Evolutionary conservation across 1,284 basidiomycete genomes (phyloP).

Genomic region (Ceratorhiza oryzae-sativae): DNA sequence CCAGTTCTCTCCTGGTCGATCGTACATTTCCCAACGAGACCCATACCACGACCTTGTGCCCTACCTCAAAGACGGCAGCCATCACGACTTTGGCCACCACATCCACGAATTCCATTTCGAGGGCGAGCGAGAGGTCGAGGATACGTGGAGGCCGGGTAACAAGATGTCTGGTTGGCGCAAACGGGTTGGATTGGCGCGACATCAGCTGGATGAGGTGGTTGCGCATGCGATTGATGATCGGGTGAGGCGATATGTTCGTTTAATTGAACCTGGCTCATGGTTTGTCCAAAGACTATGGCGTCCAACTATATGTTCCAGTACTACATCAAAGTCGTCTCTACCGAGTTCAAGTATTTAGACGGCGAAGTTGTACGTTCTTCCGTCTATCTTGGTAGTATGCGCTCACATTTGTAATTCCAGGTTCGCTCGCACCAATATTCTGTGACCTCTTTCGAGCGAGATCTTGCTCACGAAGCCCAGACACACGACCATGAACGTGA

Average conservation of each 20-base stretch:
- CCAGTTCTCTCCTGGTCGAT: conserved; percentile 86
- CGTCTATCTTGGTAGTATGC: background rate
- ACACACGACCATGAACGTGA: conserved; percentile 56
- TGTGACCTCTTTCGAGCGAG: conserved; percentile 94
- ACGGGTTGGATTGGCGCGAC: conserved; percentile 73
- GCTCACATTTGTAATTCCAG: conserved; percentile 49
- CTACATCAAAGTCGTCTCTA: conserved; percentile 97
- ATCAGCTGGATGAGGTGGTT: conserved; percentile 80
- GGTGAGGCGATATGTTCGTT: background rate
- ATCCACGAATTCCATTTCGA: conserved; percentile 86
- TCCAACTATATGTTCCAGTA: conserved; percentile 94
- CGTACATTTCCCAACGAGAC: conserved; percentile 87
- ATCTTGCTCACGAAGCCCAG: conserved; percentile 64
- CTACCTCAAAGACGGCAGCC: conserved; percentile 85
- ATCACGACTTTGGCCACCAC: conserved; percentile 93
- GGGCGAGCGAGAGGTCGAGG: conserved; percentile 79
- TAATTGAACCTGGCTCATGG: conserved; percentile 12
- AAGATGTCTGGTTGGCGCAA: conserved; percentile 66
- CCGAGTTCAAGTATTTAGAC: conserved; percentile 84
- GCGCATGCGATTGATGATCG: conserved; percentile 61
- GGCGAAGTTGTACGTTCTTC: conserved; percentile 65
- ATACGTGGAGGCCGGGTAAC: conserved; percentile 53
- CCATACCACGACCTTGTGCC: conserved; percentile 95
- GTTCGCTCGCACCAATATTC: conserved; percentile 91
- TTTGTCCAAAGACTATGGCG: conserved; percentile 61